Evolutionary conservation across 345 rosid genomes (phyloP).

Genomic region (Chamaenerion angustifolium): DNA sequence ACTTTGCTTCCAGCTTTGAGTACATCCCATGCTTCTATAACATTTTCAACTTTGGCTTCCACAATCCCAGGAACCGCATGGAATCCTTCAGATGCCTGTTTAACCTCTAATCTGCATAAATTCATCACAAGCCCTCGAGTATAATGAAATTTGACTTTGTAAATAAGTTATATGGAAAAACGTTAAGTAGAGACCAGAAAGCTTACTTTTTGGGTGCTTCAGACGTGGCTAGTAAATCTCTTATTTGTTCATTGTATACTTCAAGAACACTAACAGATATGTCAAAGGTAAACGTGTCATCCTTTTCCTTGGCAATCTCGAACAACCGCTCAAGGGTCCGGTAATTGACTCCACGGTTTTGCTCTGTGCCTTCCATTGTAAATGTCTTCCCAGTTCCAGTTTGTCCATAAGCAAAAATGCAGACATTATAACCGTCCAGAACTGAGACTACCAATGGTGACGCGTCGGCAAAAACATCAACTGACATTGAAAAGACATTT

Average conservation of each 20-base stretch:
- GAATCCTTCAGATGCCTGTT: constrained; percentile 69
- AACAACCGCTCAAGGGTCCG: constrained; percentile 79
- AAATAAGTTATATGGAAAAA: not conserved
- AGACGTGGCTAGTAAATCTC: constrained; percentile 77
- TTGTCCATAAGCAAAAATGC: constrained; percentile 96
- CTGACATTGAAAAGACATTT: constrained; percentile 21
- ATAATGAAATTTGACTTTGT: not conserved
- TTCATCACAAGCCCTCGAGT: constrained; percentile 1
- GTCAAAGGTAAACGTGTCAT: constrained; percentile 46
- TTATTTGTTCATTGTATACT: constrained; percentile 93
- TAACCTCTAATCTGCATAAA: constrained; percentile 65
- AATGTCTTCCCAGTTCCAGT: constrained; percentile 98
- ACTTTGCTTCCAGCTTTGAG: constrained; percentile 86
- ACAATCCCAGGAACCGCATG: constrained; percentile 83
- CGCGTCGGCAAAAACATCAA: constrained; percentile 86
- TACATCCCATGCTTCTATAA: constrained; percentile 74
- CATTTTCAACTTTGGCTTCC: constrained; percentile 68
- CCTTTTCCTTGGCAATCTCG: constrained; percentile 61
- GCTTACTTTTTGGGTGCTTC: constrained; percentile 66
- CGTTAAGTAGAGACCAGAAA: no score
- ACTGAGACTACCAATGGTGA: constrained; percentile 80
- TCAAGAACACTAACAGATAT: constrained; percentile 94
- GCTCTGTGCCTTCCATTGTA: constrained; percentile 90
- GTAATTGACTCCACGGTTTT: constrained; percentile 86
- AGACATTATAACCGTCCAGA: constrained; percentile 90